Percentiles rank a stretch among this genome's conserved stretches.
These are phyloP conservation scores for Trametes sanguinea DNA, from an alignment of 768 basidiomycete genomes.

Conservation along the genomic window DNA sequence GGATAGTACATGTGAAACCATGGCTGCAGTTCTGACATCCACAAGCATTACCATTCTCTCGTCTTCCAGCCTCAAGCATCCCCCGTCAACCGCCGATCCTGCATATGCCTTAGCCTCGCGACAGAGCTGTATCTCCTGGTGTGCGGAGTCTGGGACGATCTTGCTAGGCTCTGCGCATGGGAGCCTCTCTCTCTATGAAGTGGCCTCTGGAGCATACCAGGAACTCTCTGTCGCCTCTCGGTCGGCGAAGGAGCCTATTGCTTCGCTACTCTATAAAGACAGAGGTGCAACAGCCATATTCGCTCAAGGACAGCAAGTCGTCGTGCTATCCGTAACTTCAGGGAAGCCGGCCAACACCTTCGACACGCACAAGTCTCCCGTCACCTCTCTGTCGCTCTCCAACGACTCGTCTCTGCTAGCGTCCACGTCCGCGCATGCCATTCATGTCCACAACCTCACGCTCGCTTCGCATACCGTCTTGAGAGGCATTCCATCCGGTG, in stretches of 20 bases:
- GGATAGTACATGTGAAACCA: background rate
- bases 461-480: slow-evolving; percentile 55
- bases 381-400: slow-evolving; percentile 60
- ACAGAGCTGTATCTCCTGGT: slow-evolving; percentile 53
- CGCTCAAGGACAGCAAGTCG: slow-evolving; percentile 45
- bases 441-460: slow-evolving; percentile 62
- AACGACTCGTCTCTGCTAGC: slow-evolving; percentile 60
- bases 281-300: slow-evolving; percentile 48
- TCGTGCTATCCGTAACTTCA: slow-evolving; percentile 50
- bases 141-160: slow-evolving; percentile 54
- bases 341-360: slow-evolving; percentile 50
- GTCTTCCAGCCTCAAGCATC: slow-evolving; percentile 46
- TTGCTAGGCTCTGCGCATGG: slow-evolving; percentile 50
- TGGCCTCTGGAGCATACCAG: slow-evolving; percentile 42
- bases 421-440: slow-evolving; percentile 51
- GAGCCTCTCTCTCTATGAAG: slow-evolving; percentile 54
- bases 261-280: slow-evolving; percentile 38
- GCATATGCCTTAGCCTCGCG: slow-evolving; percentile 13
- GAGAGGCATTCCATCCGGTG: slow-evolving; percentile 46
- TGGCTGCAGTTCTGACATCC: slow-evolving; percentile 15
- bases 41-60: slow-evolving; percentile 34
- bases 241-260: slow-evolving; percentile 30
- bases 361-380: slow-evolving; percentile 48
- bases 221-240: slow-evolving; percentile 36
- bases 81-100: slow-evolving; percentile 30